A percentile compares a stretch with the other conserved stretches of the same genome.
Conservation (phyloP, 129 eudicot species). For the Centaurea solstitialis region DNA sequence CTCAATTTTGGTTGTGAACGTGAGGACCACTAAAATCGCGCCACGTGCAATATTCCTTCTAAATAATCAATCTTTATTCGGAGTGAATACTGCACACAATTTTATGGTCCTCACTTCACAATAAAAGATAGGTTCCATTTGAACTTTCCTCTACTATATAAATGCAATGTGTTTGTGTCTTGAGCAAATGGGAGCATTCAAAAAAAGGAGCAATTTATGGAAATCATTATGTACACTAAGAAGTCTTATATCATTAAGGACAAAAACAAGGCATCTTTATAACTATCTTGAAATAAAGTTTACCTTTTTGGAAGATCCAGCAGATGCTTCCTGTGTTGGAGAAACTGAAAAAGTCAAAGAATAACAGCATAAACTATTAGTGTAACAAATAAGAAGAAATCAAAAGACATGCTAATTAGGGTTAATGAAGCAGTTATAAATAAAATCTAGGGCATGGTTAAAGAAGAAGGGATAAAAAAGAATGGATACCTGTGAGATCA, state of each 20-base stretch:
- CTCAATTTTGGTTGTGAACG: too few species aligned
- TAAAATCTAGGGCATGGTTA: background rate
- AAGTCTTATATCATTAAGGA: too few species aligned
- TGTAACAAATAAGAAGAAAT: background rate
- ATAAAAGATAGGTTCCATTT: too few species aligned
- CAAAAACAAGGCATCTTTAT: background rate
- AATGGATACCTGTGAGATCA: conserved; percentile 35
- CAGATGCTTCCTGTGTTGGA: conserved; percentile 36
- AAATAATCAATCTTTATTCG: too few species aligned
- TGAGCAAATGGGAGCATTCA: background rate
- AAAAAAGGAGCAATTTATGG: background rate
- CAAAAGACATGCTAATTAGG: background rate
- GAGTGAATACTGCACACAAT: too few species aligned
- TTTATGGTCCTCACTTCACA: too few species aligned
- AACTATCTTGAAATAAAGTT: background rate
- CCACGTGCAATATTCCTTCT: too few species aligned
- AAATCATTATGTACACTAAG: background rate
- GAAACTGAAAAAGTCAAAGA: conserved; percentile 23
- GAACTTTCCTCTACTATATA: too few species aligned
- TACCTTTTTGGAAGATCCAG: conserved; percentile 79
- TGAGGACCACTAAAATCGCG: too few species aligned
- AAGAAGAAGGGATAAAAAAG: too few species aligned
- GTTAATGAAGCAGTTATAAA: background rate
- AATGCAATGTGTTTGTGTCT: background rate
- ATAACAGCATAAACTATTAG: background rate